Evolutionary conservation across 768 basidiomycete genomes (phyloP).

Genomic region (Russula brevipes): DNA sequence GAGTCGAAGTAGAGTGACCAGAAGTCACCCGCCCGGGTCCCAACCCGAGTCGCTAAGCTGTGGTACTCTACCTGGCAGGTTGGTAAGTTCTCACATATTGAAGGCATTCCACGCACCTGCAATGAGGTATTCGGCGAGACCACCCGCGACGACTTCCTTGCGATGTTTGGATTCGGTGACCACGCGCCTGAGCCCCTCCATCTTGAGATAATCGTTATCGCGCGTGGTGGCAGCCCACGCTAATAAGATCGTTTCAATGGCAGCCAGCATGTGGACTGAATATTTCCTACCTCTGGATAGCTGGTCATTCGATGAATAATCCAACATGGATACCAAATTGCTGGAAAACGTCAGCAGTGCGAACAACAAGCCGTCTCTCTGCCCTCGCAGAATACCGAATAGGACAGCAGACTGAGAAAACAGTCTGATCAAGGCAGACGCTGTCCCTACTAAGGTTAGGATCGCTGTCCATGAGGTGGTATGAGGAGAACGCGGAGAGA

Average conservation of each 20-base stretch:
- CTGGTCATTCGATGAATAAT: background rate
- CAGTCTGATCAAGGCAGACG: constrained; percentile 46
- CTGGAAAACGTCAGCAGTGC: constrained; percentile 52
- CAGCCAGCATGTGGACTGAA: background rate
- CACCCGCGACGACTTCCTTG: constrained; percentile 69
- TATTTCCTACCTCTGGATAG: constrained; percentile 11
- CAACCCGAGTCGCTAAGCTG: constrained; percentile 14
- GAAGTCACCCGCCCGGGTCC: constrained; percentile 17
- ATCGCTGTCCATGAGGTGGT: constrained; percentile 62
- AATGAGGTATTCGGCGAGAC: constrained; percentile 50
- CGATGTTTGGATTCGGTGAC: constrained; percentile 51
- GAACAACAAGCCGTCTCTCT: constrained; percentile 58
- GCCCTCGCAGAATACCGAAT: constrained; percentile 48
- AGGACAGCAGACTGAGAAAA: constrained; percentile 60
- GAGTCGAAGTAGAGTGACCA: background rate
- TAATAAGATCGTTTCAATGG: constrained; percentile 13
- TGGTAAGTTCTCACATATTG: too few species aligned
- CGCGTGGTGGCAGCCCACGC: constrained; percentile 74
- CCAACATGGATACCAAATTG: constrained; percentile 41
- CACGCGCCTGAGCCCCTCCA: constrained; percentile 58
- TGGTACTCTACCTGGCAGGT: constrained; percentile 7
- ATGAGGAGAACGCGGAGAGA: constrained; percentile 36
- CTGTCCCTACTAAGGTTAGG: constrained; percentile 36
- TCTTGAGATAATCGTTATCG: constrained; percentile 53
- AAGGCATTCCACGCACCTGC: constrained; percentile 31